Evolutionary conservation across 1,284 basidiomycete species (phyloP).

Genomic region (Sporisorium exsertum): DNA sequence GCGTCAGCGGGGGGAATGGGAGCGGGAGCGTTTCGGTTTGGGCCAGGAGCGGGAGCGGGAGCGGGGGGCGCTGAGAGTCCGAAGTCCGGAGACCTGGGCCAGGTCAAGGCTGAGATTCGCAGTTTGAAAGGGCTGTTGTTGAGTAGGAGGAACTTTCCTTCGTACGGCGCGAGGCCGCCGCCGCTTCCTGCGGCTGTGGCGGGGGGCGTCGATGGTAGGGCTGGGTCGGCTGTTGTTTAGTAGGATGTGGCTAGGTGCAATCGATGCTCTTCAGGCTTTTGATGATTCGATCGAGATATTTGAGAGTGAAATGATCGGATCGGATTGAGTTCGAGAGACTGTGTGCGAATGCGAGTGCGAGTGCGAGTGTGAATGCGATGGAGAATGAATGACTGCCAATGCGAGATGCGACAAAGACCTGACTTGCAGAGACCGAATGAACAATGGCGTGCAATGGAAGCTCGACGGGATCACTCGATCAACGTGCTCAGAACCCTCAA

Average conservation of each 20-base stretch:
- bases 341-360: not conserved
- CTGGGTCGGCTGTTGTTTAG: constrained; percentile 33
- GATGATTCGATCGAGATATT: not conserved
- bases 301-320: not conserved
- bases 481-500: not conserved
- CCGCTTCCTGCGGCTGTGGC: constrained; percentile 18
- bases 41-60: constrained; percentile 3
- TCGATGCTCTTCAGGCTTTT: not conserved
- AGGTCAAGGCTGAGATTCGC: constrained; percentile 66
- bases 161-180: constrained; percentile 40
- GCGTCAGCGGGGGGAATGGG: constrained; percentile 6
- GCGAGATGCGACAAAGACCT: not conserved
- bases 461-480: too few relatives aligned
- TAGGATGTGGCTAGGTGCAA: not conserved
- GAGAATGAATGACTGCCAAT: too few relatives aligned
- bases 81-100: constrained; percentile 50
- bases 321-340: not conserved
- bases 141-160: constrained; percentile 60
- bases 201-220: constrained; percentile 9
- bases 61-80: constrained; percentile 26
- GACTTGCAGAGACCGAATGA: too few relatives aligned
- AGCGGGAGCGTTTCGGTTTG: constrained; percentile 21
- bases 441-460: too few relatives aligned
- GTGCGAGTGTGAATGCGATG: not conserved
- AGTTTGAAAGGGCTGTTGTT: constrained; percentile 65